Base-by-base conservation (phyloP, 108 stramenopile species). In the Cyclotella atomus region DNA sequence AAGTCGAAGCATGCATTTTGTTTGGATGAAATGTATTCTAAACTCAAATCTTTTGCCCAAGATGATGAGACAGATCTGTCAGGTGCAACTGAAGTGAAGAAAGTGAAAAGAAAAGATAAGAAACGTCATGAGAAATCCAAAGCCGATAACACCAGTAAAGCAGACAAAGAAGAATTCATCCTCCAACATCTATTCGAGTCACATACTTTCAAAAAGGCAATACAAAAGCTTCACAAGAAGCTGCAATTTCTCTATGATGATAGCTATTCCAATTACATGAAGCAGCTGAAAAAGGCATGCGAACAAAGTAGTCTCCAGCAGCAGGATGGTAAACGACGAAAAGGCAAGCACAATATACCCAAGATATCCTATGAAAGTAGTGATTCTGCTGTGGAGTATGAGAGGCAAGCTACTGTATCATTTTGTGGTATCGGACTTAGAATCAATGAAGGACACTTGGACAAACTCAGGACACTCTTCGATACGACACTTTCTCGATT, bases 401-500 rank as follows among this genome's bases (percentile, higher is more conserved):
- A 66, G 34, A 54, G 64, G 29, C 75, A 76, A 35, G 73, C 70
- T 16, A 70, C 16, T 33, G 77, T 90, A 28, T 70, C 83, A 4
- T 84, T 68, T 73, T 71, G 79, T n/a, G 92, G 92, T 7, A 63
- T 89, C 6, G 82, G 85, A 7, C 70, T 93, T 27, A 73, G 70
- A 54, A 75, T 93, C 25, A 87, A 90, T 59, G 67, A 75, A n/a
- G 49, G 64, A 16, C 89, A 93, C 69, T 71, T 75, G 53, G 71
- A 81, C 53, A 93, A 93, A 68, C 65, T 93, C 45, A 72, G 87
- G 56, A 41, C 54, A 20, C 50, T 93, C 36, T 90, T 79, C 66
- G 72, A 82, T 59, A 60, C 75, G 3, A 61, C 68, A 6, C 36
- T 61, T 29, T 55, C 25, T 67, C 43, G 32, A 33, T 2, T 49